Base-by-base conservation (phyloP, 2,329 filamentous ascomycete genomes). In the Fusarium caatingaense region DNA sequence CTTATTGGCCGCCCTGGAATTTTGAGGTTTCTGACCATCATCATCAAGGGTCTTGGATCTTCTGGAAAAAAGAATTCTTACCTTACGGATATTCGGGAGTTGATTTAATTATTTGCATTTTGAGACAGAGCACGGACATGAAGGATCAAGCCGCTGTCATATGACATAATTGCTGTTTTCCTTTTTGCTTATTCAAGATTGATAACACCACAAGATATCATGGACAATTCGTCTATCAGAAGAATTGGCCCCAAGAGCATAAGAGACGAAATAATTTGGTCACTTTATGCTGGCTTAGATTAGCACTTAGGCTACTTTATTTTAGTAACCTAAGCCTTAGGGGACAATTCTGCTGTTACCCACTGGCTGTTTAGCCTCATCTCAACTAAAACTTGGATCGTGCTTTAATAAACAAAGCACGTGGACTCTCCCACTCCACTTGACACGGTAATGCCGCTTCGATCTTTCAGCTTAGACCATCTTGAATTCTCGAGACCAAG, bases 1-100 rank as follows among this genome's bases (percentile, higher is more conserved):
- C 20, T 59, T 60, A 75, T 75, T 75, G 72, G 73, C 59, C 66
- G 73, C 73, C 73, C 73, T 75, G 66, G 23, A 53, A 21, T 53
- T 42, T 25, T 27, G 32, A 53, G 21, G 8, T 37, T 74, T 75
- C 30, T 56, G 21, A 50, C 27, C 48, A 54, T 37, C 34, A 37
- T 40, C 60, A 66, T 34, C 49, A 54, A 45, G 55, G 40, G 44
- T 21, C 37, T 40, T 34, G 20, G 44, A 40, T 55, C 48, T 61
- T 47, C 47, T 63, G 32, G 42, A 55, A 62, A 34, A 32, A 32
- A 34, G 21, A 34, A 40, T n/a, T 18, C 23, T 25, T 12, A 51
- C 48, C 23, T 23, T 12, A 51, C 49, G 58, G 50, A 30, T 63
- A 64, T 64, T 45, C 50, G 37, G 44, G 21, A 25, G 21, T 25